Base-by-base conservation (phyloP, 768 basidiomycete genomes). In the Lyophyllum atratum region DNA sequence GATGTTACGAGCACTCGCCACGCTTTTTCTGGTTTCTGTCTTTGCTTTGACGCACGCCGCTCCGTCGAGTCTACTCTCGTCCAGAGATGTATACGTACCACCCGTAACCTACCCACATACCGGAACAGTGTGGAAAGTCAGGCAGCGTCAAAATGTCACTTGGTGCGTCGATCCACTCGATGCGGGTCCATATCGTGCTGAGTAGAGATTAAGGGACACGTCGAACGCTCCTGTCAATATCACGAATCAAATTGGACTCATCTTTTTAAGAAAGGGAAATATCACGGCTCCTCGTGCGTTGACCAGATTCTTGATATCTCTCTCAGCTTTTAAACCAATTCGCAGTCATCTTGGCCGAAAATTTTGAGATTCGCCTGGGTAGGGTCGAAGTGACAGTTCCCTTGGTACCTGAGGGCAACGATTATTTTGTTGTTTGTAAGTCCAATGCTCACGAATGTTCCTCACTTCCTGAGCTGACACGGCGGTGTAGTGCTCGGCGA, bases 21-120 rank as follows among this genome's bases (percentile, higher is more conserved):
- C 39, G n/a, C n/a, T 40, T 19, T 6, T 40, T 5, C 5, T 40
- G 4, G 19, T n/a, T 15, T 40, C n/a, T 2, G 4, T 40, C 11
- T n/a, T 19, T 19, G n/a, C 39, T 10, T 40, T 19, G 11, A 10
- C 39, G 4, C 39, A 19, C 19, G 39, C 39, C 5, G 11, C 17
- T 37, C 9, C 4, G 7, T 5, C 39, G 10, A 2, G 17, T n/a
- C 39, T 7, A n/a, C 39, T 15, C 15, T 40, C 39, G 3, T 4
- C 10, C 2, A 9, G 10, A 12, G 80, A 81, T 54, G 77, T 80
- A 0, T 81, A 68, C 63, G 70, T 63, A 0, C 79, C 79, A 1
- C 61, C 58, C 5, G 66, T 80, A 50, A 63, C 44, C 9, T 70
- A 56, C 25, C 79, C 79, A 4, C 40, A 57, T 17, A 49, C 56